Base-by-base conservation (phyloP, 805 yeast genomes). In the Metschnikowia reukaufii region DNA sequence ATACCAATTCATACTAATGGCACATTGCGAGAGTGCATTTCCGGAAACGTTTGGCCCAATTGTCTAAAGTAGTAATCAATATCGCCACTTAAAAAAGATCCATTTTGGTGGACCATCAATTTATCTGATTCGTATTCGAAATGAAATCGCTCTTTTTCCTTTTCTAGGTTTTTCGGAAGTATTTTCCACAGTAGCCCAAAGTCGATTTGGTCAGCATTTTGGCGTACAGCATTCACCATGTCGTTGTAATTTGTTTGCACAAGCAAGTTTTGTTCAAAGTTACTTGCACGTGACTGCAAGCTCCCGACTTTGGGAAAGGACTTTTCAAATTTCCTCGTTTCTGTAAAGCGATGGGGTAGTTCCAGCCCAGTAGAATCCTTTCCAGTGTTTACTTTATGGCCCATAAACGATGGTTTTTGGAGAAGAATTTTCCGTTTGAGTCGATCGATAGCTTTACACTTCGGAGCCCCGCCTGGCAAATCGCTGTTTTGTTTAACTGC, bases 21-120 rank as follows among this genome's bases (percentile, higher is more conserved):
- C n/a, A 38, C 36, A 19, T 39, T 23, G 17, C 30, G 44, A 17
- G 41, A 32, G 16, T 30, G 21, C 17, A 31, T 4, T 25, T 41
- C 45, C 40, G 23, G 38, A 15, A 35, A 16, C 4, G 32, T 27
- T 21, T 39, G 54, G 19, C 48, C 47, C 40, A 59, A 46, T 23
- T 40, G 51, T 15, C 59, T 56, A 32, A 64, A 60, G 41, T 63
- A 64, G 19, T 48, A 36, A 50, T 65, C 68, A 18, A 64, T 53
- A 39, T 61, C 66, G 17, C 44, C 51, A 16, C 56, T 44, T 17
- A 49, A 40, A 35, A 45, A 8, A 5, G 49, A 45, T 6, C 42
- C 47, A 27, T 39, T 30, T 29, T 32, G 49, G 5, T 45, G 34
- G 7, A 42, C 32, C 33, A 45, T 45, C 18, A 40, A 18, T 9